Evolutionary conservation across 805 yeast species (phyloP), one percentile per base, ranked within the genome.

Genomic region (Myxozyma vanderwaltii): DNA sequence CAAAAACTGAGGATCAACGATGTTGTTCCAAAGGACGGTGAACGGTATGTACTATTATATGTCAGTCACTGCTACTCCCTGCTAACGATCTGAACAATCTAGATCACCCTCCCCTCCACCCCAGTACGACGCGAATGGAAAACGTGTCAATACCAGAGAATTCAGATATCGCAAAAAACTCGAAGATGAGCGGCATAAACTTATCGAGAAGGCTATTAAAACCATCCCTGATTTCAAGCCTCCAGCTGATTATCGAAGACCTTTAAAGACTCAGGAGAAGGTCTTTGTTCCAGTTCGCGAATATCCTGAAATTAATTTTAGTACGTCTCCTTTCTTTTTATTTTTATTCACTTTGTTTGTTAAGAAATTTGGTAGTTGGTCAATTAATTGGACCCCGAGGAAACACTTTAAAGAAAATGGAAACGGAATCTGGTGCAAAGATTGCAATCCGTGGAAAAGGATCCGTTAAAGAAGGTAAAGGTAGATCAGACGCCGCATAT

Each of bases 371-470:
- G 23, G 31, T 54, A 49, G 88, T 94, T 54, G 99, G 99, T 0
- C 78, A 88, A 53, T 75, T 94, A 21, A 74, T 94, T 51, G 99
- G 99, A 0, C 99, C 99, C 33, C 85, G 99, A 77, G 99, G 98
- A 24, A 86, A 88, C 67, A 92, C 97, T 0, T 75, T 92, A 67
- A 82, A 88, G 61, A 82, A 83, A 67, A 75, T 95, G 73, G 96
- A 92, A 70, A 85, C 82, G 29, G 85, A 86, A 51, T 86, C 96
- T 40, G 96, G 96, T 0, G 97, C 98, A 17, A 83, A 81, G 65
- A 86, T 94, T 59, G 95, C 91, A 2, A 88, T 94, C 51, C 79
- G 99, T 66, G 99, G 99, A 27, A 85, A 88, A 66, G 99, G 99
- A 0, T 91, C 97, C 0, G 96, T 91, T 19, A 92, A 92, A 70